Base-by-base conservation (phyloP, 108 stramenopile species). In the Mediolabrus comicus region DNA sequence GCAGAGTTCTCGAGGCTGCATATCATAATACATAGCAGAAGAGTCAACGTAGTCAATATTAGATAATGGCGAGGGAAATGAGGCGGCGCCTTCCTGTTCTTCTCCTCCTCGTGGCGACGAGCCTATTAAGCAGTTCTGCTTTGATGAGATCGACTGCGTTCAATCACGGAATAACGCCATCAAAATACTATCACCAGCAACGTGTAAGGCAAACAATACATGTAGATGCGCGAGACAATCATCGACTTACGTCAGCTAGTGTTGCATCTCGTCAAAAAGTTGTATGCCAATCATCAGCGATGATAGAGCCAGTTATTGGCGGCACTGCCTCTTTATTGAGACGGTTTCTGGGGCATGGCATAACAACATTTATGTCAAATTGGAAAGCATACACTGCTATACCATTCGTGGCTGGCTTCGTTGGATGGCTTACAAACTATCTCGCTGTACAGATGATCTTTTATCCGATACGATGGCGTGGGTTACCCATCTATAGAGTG, bases 391-490 rank as follows among this genome's bases (percentile, higher is more conserved):
- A 77, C 51, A 67, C 59, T 31, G 19, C 77, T 0, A 81, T 81
- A 54, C 80, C 80, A 7, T 62, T 81, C 12, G 57, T 81, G 13
- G 80, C 80, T 14, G 80, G 75, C 10, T 81, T 81, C 41, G 80
- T 81, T 5, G 80, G 80, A 22, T 81, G 80, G 67, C 74, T 88
- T 53, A 88, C 87, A 12, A 88, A 88, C 79, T 86, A 64, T 26
- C 71, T 83, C 5, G 82, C 82, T 22, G 84, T 81, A 2, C 74
- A 81, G 70, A 81, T 83, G 85, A 83, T 84, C 13, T 84, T 84
- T 53, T 84, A 65, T 49, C 84, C 84, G 10, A 70, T 84, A 11
- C 25, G 59, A 35, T 84, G 77, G 79, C 62, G 76, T 6, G 84
- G 84, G 35, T 22, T 84, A 22, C 84, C 83, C 7, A 52, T 81